Base-by-base conservation (phyloP, 164 flowering plant species). In the Akebia trifoliata region DNA sequence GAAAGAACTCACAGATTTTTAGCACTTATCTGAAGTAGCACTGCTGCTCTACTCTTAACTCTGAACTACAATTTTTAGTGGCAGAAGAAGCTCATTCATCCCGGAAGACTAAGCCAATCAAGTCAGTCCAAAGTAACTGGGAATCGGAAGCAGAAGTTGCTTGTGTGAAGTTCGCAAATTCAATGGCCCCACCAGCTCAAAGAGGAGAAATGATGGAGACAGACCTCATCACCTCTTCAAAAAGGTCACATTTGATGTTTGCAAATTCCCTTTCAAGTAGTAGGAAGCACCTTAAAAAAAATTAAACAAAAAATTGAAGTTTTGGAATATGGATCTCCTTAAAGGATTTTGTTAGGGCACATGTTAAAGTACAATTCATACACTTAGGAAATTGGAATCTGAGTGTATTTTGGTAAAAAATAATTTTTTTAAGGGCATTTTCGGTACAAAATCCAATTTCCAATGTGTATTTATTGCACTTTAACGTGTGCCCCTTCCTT, bases 201-300 rank as follows among this genome's bases (percentile, higher is more conserved):
- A 25, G 6, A 25, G 44, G 44, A 54, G 30, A 17, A 37, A 26
- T 37, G 45, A 38, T n/a, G 22, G 58, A 54, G 22, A 39, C 39
- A 9, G 58, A 39, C 44, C 24, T 17, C 17, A 25, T 37, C 28
- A 39, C 12, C 14, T 53, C 31, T 14, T 38, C 46, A 54, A 39
- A 24, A 37, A 54, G 58, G 58, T 54, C 28, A 24, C 46, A 26
- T 38, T 49, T 54, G 31, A 6, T 37, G 10, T 54, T 51, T 34
- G 12, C 32, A 32, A 29, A 6, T 1, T 17, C 35, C 30, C n/a
- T n/a, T n/a, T n/a, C n/a, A n/a, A n/a, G n/a, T n/a, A n/a, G n/a
- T n/a, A n/a, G n/a, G n/a, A n/a, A n/a, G n/a, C n/a, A n/a, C n/a
- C n/a, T n/a, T n/a, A n/a, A n/a, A n/a, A n/a, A n/a, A n/a, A n/a